A percentile compares a stretch with the other conserved stretches of the same genome.
phyloP scores from a whole-genome alignment of 2,329 filamentous ascomycete species.

The Gliomastix tumulicola region DNA sequence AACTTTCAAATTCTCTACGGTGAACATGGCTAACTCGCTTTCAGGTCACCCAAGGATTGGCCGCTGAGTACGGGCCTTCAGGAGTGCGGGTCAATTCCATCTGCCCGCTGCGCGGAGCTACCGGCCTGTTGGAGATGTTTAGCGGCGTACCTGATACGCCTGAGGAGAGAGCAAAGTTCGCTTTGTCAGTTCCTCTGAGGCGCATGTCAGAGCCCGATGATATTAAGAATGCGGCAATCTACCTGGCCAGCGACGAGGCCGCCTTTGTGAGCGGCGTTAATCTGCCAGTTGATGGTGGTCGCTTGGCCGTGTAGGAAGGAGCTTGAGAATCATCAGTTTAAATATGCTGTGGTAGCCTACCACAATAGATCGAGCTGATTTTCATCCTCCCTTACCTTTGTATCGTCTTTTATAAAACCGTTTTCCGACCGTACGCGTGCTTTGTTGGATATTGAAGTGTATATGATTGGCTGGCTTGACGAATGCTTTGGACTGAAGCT shows the following conservation, averaged over 20 bases:
- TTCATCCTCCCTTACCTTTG: too few species aligned
- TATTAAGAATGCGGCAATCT: slow-evolving; percentile 5
- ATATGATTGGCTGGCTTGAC: too few species aligned
- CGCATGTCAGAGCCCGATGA: slow-evolving; percentile 1
- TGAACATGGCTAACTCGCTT: not conserved
- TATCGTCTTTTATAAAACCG: too few species aligned
- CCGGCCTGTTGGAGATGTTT: slow-evolving; percentile 3
- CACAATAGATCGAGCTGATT: too few species aligned
- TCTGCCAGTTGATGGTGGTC: slow-evolving; percentile 7
- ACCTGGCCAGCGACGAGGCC: slow-evolving; percentile 2
- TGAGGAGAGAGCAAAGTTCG: not conserved
- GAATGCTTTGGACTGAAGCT: too few species aligned
- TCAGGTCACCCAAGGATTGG: slow-evolving; percentile 21
- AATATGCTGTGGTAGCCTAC: too few species aligned
- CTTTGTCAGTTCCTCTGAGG: not conserved
- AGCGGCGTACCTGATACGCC: slow-evolving; percentile 1
- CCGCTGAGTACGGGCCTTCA: slow-evolving; percentile 73
- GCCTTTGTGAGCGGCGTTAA: slow-evolving; percentile 6
- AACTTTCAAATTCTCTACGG: not conserved
- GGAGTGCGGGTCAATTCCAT: slow-evolving; percentile 72
- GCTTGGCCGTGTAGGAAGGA: too few species aligned
- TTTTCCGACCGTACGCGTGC: too few species aligned
- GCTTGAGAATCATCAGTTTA: too few species aligned
- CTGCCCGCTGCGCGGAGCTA: slow-evolving; percentile 42
- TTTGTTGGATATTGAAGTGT: too few species aligned